A percentile compares a stretch with the other conserved stretches of the same genome.
These are phyloP conservation scores for Cardiosporidium cionae DNA, from an alignment of 169 alveolate genomes.

Conservation along the genomic window DNA sequence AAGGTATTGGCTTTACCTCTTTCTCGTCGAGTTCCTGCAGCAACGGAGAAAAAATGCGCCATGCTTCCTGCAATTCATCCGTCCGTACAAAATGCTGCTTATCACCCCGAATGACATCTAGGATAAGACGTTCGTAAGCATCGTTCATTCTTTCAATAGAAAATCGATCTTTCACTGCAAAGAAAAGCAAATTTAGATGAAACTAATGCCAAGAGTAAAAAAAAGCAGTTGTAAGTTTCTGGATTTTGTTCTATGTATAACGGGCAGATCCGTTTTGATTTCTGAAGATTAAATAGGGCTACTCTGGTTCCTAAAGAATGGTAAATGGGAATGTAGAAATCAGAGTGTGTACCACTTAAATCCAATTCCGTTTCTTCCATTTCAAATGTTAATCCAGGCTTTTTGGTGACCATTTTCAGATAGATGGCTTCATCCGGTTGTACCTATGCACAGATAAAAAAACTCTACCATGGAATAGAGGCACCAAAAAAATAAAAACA, in stretches of 20 bases:
- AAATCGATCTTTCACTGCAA: constrained; percentile 30
- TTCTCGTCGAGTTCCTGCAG: constrained; percentile 43
- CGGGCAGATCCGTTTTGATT: too few species aligned
- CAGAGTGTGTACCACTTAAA: constrained; percentile 16
- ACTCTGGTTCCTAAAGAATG: too few species aligned
- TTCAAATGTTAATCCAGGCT: constrained; percentile 41
- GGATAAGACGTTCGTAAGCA: constrained; percentile 50
- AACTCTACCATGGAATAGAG: too few species aligned
- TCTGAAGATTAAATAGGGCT: too few species aligned
- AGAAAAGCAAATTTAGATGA: too few species aligned
- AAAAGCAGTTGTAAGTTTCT: too few species aligned
- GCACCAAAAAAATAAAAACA: too few species aligned
- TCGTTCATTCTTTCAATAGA: constrained; percentile 43
- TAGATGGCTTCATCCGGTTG: constrained; percentile 54
- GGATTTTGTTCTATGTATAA: too few species aligned
- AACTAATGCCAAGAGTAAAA: too few species aligned
- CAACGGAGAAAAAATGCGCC: constrained; percentile 58
- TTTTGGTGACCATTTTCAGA: constrained; percentile 45
- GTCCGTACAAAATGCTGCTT: constrained; percentile 44
- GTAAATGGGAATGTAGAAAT: too few species aligned
- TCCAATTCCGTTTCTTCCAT: constrained; percentile 49
- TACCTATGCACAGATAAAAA: constrained; percentile 7
- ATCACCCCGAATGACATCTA: constrained; percentile 43
- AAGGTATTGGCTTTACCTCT: constrained; percentile 39
- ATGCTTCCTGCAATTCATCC: constrained; percentile 49